A percentile compares a stretch with the other conserved stretches of the same genome.
phyloP scores from a whole-genome alignment of 306 rosid species.

The Begonia peltatifolia region DNA sequence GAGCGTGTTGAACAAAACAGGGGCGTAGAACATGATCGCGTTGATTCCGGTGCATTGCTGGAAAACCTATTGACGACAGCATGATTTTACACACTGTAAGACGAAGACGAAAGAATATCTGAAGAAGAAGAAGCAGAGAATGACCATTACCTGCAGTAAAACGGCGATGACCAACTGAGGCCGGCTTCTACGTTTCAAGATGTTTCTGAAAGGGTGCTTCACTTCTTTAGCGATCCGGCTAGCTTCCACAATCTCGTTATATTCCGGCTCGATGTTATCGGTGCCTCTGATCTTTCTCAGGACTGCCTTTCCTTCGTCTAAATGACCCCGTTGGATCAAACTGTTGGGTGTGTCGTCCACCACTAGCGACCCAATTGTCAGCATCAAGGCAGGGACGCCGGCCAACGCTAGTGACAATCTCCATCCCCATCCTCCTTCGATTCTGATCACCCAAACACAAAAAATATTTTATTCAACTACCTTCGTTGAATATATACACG shows the following conservation, averaged over 20 bases:
- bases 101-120: too few species aligned
- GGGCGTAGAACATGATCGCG: conserved; percentile 65
- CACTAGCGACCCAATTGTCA: conserved; percentile 23
- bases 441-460: background rate
- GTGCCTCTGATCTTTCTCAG: conserved; percentile 43
- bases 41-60: conserved; percentile 63
- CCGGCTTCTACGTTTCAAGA: conserved; percentile 29
- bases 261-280: conserved; percentile 37
- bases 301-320: conserved; percentile 30
- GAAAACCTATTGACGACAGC: conserved; percentile 21
- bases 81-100: too few species aligned
- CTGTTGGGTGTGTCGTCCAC: conserved; percentile 45
- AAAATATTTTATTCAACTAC: background rate
- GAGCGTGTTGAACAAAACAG: conserved; percentile 37
- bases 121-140: too few species aligned
- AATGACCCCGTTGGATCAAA: conserved; percentile 34
- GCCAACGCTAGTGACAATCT: conserved; percentile 45
- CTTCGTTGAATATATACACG: background rate
- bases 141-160: conserved; percentile 18
- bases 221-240: conserved; percentile 28
- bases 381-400: conserved; percentile 29
- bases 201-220: conserved; percentile 25
- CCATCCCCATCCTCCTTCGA: conserved; percentile 55
- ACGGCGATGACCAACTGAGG: conserved; percentile 40
- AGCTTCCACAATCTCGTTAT: conserved; percentile 30